These are phyloP conservation scores for Colletotrichum sp. DNA, from an alignment of 2,329 filamentous ascomycete genomes.

Conservation along the genomic window DNA sequence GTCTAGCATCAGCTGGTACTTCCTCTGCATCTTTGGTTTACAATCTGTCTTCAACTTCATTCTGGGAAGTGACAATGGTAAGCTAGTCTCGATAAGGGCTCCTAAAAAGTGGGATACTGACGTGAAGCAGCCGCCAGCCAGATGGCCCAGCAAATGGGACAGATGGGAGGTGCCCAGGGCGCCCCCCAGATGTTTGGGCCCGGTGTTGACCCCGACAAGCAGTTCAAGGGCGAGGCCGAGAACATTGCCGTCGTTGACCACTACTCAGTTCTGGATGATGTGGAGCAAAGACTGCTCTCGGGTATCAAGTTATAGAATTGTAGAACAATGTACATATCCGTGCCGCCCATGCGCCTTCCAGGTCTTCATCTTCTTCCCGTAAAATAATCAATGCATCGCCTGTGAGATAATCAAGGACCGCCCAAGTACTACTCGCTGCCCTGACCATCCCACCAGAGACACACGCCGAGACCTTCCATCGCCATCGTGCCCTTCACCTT, in stretches of 20 bases:
- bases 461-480: constrained; percentile 64
- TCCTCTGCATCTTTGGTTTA: constrained; percentile 93
- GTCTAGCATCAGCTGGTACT: constrained; percentile 98
- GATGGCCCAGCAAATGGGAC: constrained; percentile 88
- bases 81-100: constrained; percentile 33
- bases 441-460: constrained; percentile 64
- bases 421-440: constrained; percentile 3
- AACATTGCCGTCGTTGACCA: constrained; percentile 96
- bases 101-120: constrained; percentile 27
- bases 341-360: background rate
- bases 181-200: constrained; percentile 82
- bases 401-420: background rate
- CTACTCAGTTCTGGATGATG: constrained; percentile 85
- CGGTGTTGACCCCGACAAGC: constrained; percentile 92
- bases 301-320: constrained; percentile 44
- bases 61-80: constrained; percentile 93
- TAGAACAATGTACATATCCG: constrained; percentile 6
- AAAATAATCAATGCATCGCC: background rate
- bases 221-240: constrained; percentile 91
- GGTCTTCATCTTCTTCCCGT: background rate
- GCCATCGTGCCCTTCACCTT: constrained; percentile 70
- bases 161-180: constrained; percentile 68
- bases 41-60: constrained; percentile 98
- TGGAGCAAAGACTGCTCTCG: constrained; percentile 82
- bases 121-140: constrained; percentile 78